Conservation (phyloP, 179 eudicot genomes). For the Drosera spatulata region DNA sequence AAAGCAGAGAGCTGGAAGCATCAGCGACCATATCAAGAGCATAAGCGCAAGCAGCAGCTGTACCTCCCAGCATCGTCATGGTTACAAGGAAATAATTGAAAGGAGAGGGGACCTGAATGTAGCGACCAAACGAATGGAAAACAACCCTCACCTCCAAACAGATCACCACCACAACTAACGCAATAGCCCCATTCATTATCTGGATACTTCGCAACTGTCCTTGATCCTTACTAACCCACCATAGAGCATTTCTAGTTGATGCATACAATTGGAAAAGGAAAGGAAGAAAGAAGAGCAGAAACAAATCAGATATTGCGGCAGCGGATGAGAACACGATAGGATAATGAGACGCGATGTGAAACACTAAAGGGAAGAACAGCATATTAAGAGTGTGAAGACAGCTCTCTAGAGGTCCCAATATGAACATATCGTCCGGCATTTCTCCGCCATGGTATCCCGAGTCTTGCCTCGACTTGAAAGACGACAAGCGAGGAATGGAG, state of each 20-base stretch:
- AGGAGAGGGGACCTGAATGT: slow-evolving; percentile 92
- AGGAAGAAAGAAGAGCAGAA: slow-evolving; percentile 76
- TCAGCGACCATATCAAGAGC: slow-evolving; percentile 75
- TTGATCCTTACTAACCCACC: slow-evolving; percentile 85
- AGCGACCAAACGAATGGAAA: slow-evolving; percentile 80
- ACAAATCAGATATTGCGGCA: slow-evolving; percentile 49
- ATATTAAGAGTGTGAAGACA: slow-evolving; percentile 67
- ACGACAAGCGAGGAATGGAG: slow-evolving; percentile 67
- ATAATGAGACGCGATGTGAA: slow-evolving; percentile 67
- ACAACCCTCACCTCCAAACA: slow-evolving; percentile 83
- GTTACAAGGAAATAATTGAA: slow-evolving; percentile 70
- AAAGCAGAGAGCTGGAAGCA: slow-evolving; percentile 51
- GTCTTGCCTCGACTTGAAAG: slow-evolving; percentile 52
- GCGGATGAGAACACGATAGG: slow-evolving; percentile 49
- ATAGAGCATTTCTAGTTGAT: slow-evolving; percentile 75
- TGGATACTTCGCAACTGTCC: slow-evolving; percentile 52
- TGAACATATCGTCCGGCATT: slow-evolving; percentile 47
- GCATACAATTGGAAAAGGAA: slow-evolving; percentile 74
- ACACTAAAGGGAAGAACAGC: slow-evolving; percentile 53
- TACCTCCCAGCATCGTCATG: slow-evolving; percentile 84
- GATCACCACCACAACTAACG: slow-evolving; percentile 58
- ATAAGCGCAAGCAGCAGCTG: slow-evolving; percentile 70
- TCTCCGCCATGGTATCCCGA: slow-evolving; percentile 54
- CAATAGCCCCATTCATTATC: slow-evolving; percentile 65
- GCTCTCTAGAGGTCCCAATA: slow-evolving; percentile 68